Evolutionary conservation across 371 early-diverging fungal species (phyloP), one percentile per base, ranked within the genome.

Genomic region (Fennellomyces sp.): DNA sequence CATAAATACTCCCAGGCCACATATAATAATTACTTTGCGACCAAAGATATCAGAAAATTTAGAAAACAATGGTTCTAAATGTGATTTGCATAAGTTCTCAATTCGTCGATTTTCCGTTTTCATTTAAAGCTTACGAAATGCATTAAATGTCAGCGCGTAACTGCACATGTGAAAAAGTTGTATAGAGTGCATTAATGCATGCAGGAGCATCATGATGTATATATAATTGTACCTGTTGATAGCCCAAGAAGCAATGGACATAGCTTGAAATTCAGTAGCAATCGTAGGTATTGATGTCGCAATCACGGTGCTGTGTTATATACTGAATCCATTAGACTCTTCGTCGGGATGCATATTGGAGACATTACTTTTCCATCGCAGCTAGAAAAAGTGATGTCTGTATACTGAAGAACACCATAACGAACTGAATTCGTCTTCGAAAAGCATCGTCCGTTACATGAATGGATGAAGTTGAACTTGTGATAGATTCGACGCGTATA

Each of bases 251-350:
- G 87, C 79, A 64, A 83, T 74, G 17, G 75, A 52, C 62, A 84
- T 73, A 28, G 81, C 79, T 30, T 87, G 65, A 58, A 93, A 92
- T 23, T 90, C 88, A 17, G 82, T 81, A 30, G 88, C 86, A 52
- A 92, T 88, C 5, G 70, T 70, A 1, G 91, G 89, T 36, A 92
- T 63, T 31, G 91, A 90, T 0, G 88, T 90, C 8, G 90, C 74
- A 27, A 93, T 88, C 49, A 94, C 90, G 0, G 91, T 91, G 64
- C 85, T 85, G n/a, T n/a, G n/a, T n/a, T n/a, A n/a, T n/a, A n/a
- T n/a, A n/a, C n/a, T n/a, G n/a, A n/a, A n/a, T n/a, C n/a, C n/a
- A n/a, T n/a, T n/a, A n/a, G n/a, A n/a, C n/a, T n/a, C n/a, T n/a
- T n/a, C n/a, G n/a, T n/a, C n/a, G n/a, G n/a, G n/a, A n/a, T n/a